A percentile compares a stretch with the other conserved stretches of the same genome.
Evolutionary conservation across 148 eudicot genomes (phyloP).

Genomic region (Persicaria tinctoria): DNA sequence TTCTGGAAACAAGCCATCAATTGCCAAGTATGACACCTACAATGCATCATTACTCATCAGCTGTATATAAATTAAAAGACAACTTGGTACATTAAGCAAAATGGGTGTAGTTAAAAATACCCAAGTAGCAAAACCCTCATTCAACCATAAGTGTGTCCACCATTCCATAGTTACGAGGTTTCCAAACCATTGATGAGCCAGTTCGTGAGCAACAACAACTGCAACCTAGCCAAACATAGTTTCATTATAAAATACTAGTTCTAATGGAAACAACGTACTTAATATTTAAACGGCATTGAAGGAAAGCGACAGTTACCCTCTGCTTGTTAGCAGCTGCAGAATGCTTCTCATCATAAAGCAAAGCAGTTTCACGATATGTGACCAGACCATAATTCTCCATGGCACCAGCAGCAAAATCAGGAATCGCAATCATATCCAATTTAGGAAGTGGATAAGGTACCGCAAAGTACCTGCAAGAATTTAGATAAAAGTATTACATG

Average conservation of each 20-base stretch:
- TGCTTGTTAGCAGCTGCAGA: slow-evolving; percentile 97
- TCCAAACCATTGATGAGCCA: slow-evolving; percentile 99
- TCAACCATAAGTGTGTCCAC: slow-evolving; percentile 99
- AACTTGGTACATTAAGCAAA: not conserved
- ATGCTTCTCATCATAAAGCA: slow-evolving; percentile 89
- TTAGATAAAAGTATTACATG: not conserved
- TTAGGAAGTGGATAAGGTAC: slow-evolving; percentile 86
- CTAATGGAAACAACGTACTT: not conserved
- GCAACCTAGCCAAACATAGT: slow-evolving; percentile 52
- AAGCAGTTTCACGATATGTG: slow-evolving; percentile 89
- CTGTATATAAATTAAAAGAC: not conserved
- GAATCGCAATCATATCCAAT: slow-evolving; percentile 93
- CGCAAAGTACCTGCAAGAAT: slow-evolving; percentile 59
- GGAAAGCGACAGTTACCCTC: slow-evolving; percentile 42
- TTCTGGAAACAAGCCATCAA: slow-evolving; percentile 81
- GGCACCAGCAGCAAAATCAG: slow-evolving; percentile 97
- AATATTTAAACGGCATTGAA: not conserved
- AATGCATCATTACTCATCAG: not conserved
- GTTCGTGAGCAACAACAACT: slow-evolving; percentile 92
- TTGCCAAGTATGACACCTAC: slow-evolving; percentile 84
- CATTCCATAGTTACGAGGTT: slow-evolving; percentile 99
- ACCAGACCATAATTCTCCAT: slow-evolving; percentile 98
- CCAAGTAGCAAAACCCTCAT: slow-evolving; percentile 99
- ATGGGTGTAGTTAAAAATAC: slow-evolving; percentile 25
- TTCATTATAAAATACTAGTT: not conserved